Evolutionary conservation across 176 grass and related monocot genomes (phyloP).

Genomic region (Avena sativa): DNA sequence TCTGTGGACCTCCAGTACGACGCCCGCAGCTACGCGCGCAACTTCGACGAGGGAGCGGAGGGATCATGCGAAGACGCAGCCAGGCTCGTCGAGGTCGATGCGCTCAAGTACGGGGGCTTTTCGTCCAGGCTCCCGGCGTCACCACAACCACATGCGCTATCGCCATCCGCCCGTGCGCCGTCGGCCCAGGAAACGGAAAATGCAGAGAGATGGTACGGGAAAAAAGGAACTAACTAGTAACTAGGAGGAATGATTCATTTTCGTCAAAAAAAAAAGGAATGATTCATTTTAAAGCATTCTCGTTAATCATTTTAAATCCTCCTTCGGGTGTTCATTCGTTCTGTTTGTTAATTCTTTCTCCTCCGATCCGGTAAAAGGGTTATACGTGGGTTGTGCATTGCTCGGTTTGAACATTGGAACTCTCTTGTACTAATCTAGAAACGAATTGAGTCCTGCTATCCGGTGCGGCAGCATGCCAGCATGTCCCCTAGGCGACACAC

Average conservation of each 20-base stretch:
- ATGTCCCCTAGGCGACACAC: too few species aligned
- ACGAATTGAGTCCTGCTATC: too few species aligned
- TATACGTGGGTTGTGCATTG: too few species aligned
- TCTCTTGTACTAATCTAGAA: too few species aligned
- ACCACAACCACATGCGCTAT: background rate
- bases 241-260: background rate
- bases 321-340: too few species aligned
- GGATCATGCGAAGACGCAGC: conserved; percentile 1
- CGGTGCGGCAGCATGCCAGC: too few species aligned
- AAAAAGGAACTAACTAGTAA: background rate
- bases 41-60: conserved; percentile 55
- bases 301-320: too few species aligned
- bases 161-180: background rate
- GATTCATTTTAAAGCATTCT: too few species aligned
- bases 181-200: background rate
- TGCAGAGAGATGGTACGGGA: background rate
- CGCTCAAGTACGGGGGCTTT: conserved; percentile 36
- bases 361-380: too few species aligned
- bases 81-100: background rate
- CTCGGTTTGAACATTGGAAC: too few species aligned
- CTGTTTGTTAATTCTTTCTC: too few species aligned
- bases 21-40: conserved; percentile 60
- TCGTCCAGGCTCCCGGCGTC: conserved; percentile 53
- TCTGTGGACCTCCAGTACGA: conserved; percentile 52
- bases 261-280: too few species aligned